Percentiles rank a stretch among this genome's conserved stretches.
phyloP scores from a whole-genome alignment of 305 asterid species.

The Solanum chacoense region DNA sequence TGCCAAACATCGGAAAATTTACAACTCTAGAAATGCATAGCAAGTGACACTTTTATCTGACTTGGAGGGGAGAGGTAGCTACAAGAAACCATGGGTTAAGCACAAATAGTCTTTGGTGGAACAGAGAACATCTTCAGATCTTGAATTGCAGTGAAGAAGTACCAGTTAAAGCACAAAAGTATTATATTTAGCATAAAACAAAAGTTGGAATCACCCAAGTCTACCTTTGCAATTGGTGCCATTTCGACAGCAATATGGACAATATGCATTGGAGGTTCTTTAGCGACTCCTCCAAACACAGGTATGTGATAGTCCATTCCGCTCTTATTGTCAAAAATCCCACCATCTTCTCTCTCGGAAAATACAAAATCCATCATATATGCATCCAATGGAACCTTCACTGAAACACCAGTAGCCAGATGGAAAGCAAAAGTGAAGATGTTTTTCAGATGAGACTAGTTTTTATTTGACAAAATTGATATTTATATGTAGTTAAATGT shows the following conservation, averaged over 20 bases:
- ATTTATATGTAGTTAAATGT: neutral
- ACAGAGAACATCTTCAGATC: neutral
- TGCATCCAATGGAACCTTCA: constrained; percentile 94
- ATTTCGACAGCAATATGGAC: constrained; percentile 94
- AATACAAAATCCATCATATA: constrained; percentile 94
- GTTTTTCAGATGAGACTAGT: neutral
- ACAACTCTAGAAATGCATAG: neutral
- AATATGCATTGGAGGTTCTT: constrained; percentile 93
- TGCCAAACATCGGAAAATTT: neutral
- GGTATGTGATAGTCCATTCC: constrained; percentile 95
- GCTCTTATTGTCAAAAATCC: constrained; percentile 80
- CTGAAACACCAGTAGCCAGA: constrained; percentile 29
- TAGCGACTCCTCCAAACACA: constrained; percentile 64
- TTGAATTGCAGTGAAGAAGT: neutral
- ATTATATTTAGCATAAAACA: neutral
- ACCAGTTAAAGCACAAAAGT: neutral
- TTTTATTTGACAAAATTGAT: neutral
- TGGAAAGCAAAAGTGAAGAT: neutral
- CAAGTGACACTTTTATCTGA: neutral
- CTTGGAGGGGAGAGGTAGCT: neutral
- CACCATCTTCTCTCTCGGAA: constrained; percentile 88
- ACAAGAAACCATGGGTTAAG: neutral
- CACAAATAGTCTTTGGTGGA: neutral
- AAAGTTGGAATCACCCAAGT: neutral
- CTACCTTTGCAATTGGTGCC: constrained; percentile 99